Evolutionary conservation across 2,329 filamentous ascomycete genomes (phyloP), one percentile per base, ranked within the genome.

Genomic region (Aspergillus sclerotialis): DNA sequence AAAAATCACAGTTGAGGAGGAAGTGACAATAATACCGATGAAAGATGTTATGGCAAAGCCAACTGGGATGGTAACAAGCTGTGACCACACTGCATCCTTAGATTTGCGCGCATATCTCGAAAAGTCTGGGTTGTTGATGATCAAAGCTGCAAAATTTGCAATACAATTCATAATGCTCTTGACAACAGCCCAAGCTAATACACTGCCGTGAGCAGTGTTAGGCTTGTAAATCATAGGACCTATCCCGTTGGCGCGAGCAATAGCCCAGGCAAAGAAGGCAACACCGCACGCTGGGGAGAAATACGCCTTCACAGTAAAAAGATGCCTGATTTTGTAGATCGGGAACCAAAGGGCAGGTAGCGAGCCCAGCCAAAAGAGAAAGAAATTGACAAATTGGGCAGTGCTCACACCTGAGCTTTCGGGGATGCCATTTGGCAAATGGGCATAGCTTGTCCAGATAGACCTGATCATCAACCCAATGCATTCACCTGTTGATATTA

Each of bases 271-370:
- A 60, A 94, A 84, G 60, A 92, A 92, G 10, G 84, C 78, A 32
- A 94, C 70, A 32, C 84, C 88, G n/a, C 86, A 87, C 24, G 73
- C 72, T 0, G 89, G 89, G 0, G 92, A 88, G 39, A 93, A 76
- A 53, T 79, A 84, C 1, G 89, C 80, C 65, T 95, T 95, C 53
- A 86, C 83, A 0, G 88, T 94, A 64, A 94, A 94, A 4, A 94
- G 68, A 57, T 94, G 88, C 29, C 88, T 79, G 51, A 94, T 80
- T 64, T 90, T 78, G 61, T 94, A 84, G 1, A 94, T 86, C 0
- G 86, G 87, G 47, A 92, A 89, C 80, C 84, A 94, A 40, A 94
- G 81, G 13, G 86, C 86, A 0, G 88, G 87, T 1, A 94, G 69
- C 2, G 83, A 89, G 43, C 73, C 67, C 2, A 86, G 56, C 85